Evolutionary conservation across 805 yeast genomes (phyloP), one percentile per base, ranked within the genome.

Genomic region (Pichia insulana): DNA sequence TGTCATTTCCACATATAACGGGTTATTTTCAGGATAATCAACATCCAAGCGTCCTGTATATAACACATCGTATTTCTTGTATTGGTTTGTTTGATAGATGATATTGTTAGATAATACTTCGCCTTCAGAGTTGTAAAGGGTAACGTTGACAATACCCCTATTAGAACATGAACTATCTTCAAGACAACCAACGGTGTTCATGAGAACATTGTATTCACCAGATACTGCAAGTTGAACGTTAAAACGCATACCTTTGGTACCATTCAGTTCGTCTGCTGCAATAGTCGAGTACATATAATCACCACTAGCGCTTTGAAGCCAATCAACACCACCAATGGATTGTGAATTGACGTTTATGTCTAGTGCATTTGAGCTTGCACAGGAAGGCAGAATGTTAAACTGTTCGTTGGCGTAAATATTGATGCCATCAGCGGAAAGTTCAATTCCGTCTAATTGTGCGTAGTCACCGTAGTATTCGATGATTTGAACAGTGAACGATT

Each of bases 181-280:
- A 1, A 59, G 41, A 64, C 98, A 92, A 0, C 97, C 97, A 0
- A 96, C 96, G 0, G 98, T 92, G 52, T 76, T 81, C 39, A 89
- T 52, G 40, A 76, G 65, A 19, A 92, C 68, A 0, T 85, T 67
- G 59, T 87, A 92, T 45, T 77, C 69, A 9, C 97, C 97, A 0
- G 85, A 68, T 48, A 76, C 72, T 0, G 83, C 67, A 16, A 87
- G 74, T 50, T 80, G 80, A 9, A 96, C 86, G 43, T 70, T 69
- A 54, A 80, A 79, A 1, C 70, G 67, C 2, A 78, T 71, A 9
- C 72, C 71, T 18, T 60, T 44, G 1, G 50, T 49, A 8, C 52
- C 39, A 9, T 63, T 60, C n/a, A 55, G 55, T 7, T 54, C 56
- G 8, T 58, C 47, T 8, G 62, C 46, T 6, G 52, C 37, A 3